A percentile compares a stretch with the other conserved stretches of the same genome.
Conservation (phyloP, 129 eudicot species). For the Calendula officinalis region DNA sequence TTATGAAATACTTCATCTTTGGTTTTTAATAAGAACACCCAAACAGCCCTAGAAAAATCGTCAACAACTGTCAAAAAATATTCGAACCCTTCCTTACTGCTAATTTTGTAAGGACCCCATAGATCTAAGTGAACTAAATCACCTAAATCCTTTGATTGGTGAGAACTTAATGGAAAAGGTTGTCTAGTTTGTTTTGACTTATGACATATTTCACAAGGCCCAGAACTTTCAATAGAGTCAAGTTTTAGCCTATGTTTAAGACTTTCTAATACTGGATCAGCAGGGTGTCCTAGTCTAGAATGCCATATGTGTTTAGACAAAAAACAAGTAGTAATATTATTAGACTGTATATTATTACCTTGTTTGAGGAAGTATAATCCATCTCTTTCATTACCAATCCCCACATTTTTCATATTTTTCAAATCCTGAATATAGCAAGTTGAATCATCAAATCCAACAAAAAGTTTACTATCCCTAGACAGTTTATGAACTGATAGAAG, state of each 20-base stretch:
- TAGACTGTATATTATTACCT: no score
- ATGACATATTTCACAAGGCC: no score
- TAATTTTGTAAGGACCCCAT: neutral
- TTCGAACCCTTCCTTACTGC: neutral
- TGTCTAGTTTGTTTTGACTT: neutral
- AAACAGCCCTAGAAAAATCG: neutral
- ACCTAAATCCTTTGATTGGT: neutral
- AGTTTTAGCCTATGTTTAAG: no score
- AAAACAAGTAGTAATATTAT: no score
- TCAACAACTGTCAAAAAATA: neutral
- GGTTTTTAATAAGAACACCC: neutral
- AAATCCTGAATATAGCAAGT: neutral
- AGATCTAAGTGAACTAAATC: neutral
- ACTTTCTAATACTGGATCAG: no score
- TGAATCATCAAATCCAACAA: neutral
- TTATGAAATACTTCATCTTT: neutral
- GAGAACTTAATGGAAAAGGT: neutral
- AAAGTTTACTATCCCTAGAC: neutral
- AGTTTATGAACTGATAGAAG: neutral
- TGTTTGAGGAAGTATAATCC: no score
- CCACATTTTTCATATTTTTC: no score
- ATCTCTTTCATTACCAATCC: no score
- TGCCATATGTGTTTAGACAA: no score
- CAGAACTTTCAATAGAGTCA: no score
- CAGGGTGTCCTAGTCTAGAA: no score